A percentile compares a stretch with the other conserved stretches of the same genome.
phyloP scores from a whole-genome alignment of 169 alveolate genomes.

The Ichthyophthirius multifiliis region DNA sequence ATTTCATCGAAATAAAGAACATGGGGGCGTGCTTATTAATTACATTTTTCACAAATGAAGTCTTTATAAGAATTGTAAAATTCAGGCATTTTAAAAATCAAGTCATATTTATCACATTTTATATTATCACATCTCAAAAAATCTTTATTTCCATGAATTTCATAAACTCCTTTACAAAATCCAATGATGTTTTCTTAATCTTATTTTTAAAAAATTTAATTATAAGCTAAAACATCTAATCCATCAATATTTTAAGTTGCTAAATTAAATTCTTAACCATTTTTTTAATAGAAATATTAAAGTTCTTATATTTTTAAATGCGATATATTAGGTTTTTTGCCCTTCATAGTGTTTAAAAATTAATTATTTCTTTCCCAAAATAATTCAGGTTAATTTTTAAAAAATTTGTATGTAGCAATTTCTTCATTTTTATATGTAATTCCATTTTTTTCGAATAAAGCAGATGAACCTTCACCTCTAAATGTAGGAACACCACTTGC shows the following conservation, averaged over 20 bases:
- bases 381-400: background rate
- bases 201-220: background rate
- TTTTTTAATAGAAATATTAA: background rate
- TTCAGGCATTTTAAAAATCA: background rate
- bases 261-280: background rate
- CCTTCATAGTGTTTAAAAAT: background rate
- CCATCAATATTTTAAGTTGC: background rate
- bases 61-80: background rate
- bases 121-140: background rate
- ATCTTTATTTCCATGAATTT: background rate
- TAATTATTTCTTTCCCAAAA: background rate
- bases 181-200: no score
- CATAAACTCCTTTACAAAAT: background rate
- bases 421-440: slow-evolving; percentile 5
- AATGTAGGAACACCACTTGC: slow-evolving; percentile 69
- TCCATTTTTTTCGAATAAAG: background rate
- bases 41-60: background rate
- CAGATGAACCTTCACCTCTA: slow-evolving; percentile 48
- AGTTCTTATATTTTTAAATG: background rate
- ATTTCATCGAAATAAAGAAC: background rate
- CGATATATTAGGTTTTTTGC: background rate
- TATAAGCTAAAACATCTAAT: background rate
- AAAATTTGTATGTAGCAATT: background rate
- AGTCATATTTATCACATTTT: background rate
- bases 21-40: background rate